Base-by-base conservation (phyloP, 2,329 filamentous ascomycete genomes). In the Fusarium sp. region DNA sequence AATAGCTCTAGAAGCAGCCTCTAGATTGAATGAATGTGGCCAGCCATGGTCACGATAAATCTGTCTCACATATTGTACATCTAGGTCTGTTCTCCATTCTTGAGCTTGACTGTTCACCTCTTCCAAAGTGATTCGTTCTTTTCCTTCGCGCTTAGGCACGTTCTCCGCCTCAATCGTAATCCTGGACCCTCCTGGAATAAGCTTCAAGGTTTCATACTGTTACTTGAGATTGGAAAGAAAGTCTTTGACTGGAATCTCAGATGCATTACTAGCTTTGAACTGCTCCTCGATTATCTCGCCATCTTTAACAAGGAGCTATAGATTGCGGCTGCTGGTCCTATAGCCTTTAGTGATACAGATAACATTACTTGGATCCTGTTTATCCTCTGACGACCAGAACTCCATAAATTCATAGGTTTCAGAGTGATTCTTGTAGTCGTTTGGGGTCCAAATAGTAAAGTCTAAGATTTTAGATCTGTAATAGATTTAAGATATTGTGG, bases 41-140 rank as follows among this genome's bases (percentile, higher is more conserved):
- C 49, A 66, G 6, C 49, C 40, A 6, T 51, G 20, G 4, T 49
- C 30, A 14, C 40, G 18, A 34, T 66, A 66, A 1, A 55, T 20
- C 40, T 66, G 49, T 5, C 61, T 50, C 22, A 47, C 14, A n/a
- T 47, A 52, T 22, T 55, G 49, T 3, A 47, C 9, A 8, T 66
- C 63, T 18, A 61, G 15, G 8, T 59, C 20, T 6, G 32, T 61
- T 27, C 22, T 15, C 43, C 25, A 59, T 14, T 25, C 11, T 1
- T 27, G 32, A 4, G 1, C 6, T 16, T 58, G 43, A 0, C 2
- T 6, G 6, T 25, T 46, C 2, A 59, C 43, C 0, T 59, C 27
- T 1, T 24, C 27, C n/a, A 43, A 9, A 2, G 5, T 24, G 6
- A 59, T 50, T 15, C n/a, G 25, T 22, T 8, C 3, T 2, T 24